These are phyloP conservation scores for Candida argentea DNA, from an alignment of 805 yeast species.

Conservation along the genomic window DNA sequence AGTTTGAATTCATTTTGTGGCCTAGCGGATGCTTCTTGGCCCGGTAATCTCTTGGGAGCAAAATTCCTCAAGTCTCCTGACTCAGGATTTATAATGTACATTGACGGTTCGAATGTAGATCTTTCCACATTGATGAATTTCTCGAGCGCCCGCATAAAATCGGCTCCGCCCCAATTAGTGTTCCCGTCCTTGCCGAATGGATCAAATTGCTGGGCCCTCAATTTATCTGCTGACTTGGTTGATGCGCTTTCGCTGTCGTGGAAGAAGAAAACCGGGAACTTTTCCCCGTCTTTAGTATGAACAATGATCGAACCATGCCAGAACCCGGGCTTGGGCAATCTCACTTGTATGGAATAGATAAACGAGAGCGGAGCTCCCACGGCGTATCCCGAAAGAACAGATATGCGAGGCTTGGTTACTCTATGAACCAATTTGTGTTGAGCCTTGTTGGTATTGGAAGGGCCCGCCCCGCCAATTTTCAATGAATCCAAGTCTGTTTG, in stretches of 20 bases:
- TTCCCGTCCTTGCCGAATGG: constrained; percentile 51
- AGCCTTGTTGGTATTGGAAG: background rate
- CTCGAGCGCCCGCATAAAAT: constrained; percentile 50
- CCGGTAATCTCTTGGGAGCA: constrained; percentile 20
- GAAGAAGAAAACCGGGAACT: constrained; percentile 78
- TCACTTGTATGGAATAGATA: constrained; percentile 69
- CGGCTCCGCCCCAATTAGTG: constrained; percentile 88
- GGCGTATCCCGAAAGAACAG: constrained; percentile 52
- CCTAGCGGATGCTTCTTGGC: constrained; percentile 2
- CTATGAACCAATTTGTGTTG: constrained; percentile 5
- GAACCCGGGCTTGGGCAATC: constrained; percentile 79
- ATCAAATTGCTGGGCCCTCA: constrained; percentile 56
- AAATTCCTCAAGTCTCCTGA: constrained; percentile 54
- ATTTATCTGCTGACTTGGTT: constrained; percentile 50
- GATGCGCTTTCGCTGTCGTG: constrained; percentile 85
- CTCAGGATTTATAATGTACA: constrained; percentile 72
- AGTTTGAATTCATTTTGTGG: constrained; percentile 13
- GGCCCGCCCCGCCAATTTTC: constrained; percentile 6
- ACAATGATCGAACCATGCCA: constrained; percentile 87
- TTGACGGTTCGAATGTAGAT: constrained; percentile 62
- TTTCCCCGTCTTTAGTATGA: constrained; percentile 56
- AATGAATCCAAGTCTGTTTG: constrained; percentile 12
- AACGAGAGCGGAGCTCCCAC: constrained; percentile 52
- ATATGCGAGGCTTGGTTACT: constrained; percentile 42
- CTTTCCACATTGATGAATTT: constrained; percentile 52